These are phyloP conservation scores for Entoloma clypeatum DNA, from an alignment of 1,284 basidiomycete species.

Conservation along the genomic window DNA sequence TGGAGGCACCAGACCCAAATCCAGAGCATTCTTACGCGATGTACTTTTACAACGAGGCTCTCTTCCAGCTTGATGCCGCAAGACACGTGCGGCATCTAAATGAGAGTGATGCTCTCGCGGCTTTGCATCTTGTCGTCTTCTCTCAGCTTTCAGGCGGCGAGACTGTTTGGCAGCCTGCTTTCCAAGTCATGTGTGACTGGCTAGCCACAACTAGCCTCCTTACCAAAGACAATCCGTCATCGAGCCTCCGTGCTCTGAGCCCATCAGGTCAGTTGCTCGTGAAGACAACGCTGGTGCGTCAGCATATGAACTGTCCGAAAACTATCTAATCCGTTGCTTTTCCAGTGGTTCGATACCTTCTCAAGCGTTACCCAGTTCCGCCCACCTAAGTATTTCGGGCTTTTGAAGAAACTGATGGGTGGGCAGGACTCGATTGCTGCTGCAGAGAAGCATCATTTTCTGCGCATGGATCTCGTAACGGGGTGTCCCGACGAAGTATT, in stretches of 20 bases:
- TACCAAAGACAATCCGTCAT: conserved; percentile 57
- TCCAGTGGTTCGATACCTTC: conserved; percentile 73
- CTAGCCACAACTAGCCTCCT: conserved; percentile 58
- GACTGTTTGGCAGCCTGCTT: conserved; percentile 62
- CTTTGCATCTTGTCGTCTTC: conserved; percentile 68
- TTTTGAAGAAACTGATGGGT: conserved; percentile 59
- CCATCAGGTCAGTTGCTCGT: conserved; percentile 52
- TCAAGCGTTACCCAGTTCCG: conserved; percentile 58
- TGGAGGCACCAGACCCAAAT: conserved; percentile 50
- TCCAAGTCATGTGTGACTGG: conserved; percentile 70
- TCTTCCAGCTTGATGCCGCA: conserved; percentile 47
- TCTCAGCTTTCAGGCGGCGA: conserved; percentile 61
- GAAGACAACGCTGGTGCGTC: conserved; percentile 66
- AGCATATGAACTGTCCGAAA: neutral
- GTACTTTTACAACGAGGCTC: conserved; percentile 65
- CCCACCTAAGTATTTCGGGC: conserved; percentile 59
- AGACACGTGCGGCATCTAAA: conserved; percentile 50
- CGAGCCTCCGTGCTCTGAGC: conserved; percentile 51
- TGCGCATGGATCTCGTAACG: conserved; percentile 62
- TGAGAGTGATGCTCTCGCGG: conserved; percentile 69
- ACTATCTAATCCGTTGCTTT: conserved; percentile 11
- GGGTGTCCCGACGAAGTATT: conserved; percentile 75
- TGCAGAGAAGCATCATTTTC: conserved; percentile 27
- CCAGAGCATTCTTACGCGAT: conserved; percentile 56
- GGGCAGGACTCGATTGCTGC: conserved; percentile 30